Evolutionary conservation across 2,329 filamentous ascomycete genomes (phyloP).

Genomic region (Albifimbria verrucaria): DNA sequence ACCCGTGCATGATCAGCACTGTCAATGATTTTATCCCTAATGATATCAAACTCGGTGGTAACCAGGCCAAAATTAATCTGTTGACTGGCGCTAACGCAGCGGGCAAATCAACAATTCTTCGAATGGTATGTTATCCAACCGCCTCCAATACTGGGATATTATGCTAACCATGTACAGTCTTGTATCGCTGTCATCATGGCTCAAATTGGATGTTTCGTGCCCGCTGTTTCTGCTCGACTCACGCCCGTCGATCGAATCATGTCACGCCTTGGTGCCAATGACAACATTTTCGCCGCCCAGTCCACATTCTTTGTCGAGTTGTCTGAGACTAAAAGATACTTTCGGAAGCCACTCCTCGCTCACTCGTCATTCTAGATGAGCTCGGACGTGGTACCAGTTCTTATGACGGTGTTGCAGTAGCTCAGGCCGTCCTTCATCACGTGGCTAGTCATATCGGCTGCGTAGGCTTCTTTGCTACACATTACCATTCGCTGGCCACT

Average conservation of each 20-base stretch:
- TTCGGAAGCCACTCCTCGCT: slow-evolving; percentile 87
- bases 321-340: slow-evolving; percentile 98
- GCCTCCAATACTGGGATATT: neutral
- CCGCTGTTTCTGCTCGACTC: slow-evolving; percentile 74
- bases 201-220: slow-evolving; percentile 91
- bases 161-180: slow-evolving; percentile 52
- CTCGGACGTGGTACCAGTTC: slow-evolving; percentile 91
- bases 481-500: slow-evolving; percentile 90
- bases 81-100: slow-evolving; percentile 96
- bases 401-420: slow-evolving; percentile 95
- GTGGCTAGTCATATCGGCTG: slow-evolving; percentile 91
- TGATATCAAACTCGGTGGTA: slow-evolving; percentile 81
- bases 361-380: slow-evolving; percentile 94
- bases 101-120: slow-evolving; percentile 91
- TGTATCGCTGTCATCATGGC: slow-evolving; percentile 97
- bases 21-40: slow-evolving; percentile 97
- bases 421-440: slow-evolving; percentile 95
- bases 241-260: slow-evolving; percentile 97
- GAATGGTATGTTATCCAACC: slow-evolving; percentile 65
- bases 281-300: slow-evolving; percentile 98
- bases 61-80: slow-evolving; percentile 78
- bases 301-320: slow-evolving; percentile 98
- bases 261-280: slow-evolving; percentile 94
- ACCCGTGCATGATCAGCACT: slow-evolving; percentile 88
- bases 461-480: slow-evolving; percentile 94